Evolutionary conservation across 164 flowering plant species (phyloP).

Genomic region (Vitis riparia): DNA sequence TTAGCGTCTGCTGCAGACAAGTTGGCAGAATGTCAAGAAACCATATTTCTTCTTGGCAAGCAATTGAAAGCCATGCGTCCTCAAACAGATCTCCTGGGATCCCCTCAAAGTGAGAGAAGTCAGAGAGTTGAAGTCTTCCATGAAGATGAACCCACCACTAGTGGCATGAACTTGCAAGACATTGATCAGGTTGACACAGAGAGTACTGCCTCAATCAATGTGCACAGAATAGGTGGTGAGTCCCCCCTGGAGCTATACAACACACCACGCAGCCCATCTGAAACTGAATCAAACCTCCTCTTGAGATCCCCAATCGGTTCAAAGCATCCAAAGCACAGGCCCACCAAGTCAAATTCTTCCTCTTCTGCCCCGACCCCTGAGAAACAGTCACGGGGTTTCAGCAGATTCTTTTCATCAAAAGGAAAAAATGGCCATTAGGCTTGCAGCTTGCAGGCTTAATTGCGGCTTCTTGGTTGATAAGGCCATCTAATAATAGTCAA

Average conservation of each 20-base stretch:
- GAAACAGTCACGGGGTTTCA: conserved; percentile 72
- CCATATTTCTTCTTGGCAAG: conserved; percentile 83
- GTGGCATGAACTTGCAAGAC: conserved; percentile 32
- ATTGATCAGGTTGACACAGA: conserved; percentile 45
- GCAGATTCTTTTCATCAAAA: conserved; percentile 88
- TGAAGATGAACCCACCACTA: conserved; percentile 46
- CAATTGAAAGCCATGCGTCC: conserved; percentile 78
- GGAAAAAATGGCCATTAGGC: conserved; percentile 44
- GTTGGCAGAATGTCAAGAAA: conserved; percentile 95
- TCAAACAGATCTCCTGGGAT: conserved; percentile 50
- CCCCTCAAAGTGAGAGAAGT: conserved; percentile 44
- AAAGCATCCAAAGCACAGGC: conserved; percentile 48
- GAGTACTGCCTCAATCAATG: conserved; percentile 22
- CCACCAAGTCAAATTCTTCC: conserved; percentile 57
- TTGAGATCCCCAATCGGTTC: conserved; percentile 54
- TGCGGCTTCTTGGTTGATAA: background rate
- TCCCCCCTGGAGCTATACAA: conserved; percentile 39
- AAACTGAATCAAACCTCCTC: conserved; percentile 34
- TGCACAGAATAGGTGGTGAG: conserved; percentile 35
- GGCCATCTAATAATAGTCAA: background rate
- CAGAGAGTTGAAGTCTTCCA: conserved; percentile 29
- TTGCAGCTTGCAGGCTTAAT: conserved; percentile 4
- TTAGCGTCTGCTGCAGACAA: conserved; percentile 88
- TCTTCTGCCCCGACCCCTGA: conserved; percentile 70
- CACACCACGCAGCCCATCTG: conserved; percentile 42